These are phyloP conservation scores for Combretum micranthum DNA, from an alignment of 345 rosid species.

Conservation along the genomic window DNA sequence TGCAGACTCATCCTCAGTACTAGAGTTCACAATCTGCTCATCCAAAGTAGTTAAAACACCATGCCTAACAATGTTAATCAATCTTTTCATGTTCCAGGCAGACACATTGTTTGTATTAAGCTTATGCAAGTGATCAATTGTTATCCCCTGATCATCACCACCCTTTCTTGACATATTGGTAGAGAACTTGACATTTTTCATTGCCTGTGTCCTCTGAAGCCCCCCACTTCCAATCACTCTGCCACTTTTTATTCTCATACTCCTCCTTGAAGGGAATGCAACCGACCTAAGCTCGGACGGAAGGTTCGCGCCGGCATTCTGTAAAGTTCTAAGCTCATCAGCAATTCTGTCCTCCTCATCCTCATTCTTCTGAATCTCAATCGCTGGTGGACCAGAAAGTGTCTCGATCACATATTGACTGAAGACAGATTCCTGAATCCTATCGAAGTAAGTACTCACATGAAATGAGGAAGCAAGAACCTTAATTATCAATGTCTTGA, in stretches of 20 bases:
- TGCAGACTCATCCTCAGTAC: constrained; percentile 48
- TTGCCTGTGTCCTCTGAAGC: constrained; percentile 19
- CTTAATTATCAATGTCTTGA: constrained; percentile 82
- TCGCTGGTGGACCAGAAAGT: constrained; percentile 67
- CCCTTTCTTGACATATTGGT: constrained; percentile 17
- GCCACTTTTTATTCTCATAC: constrained; percentile 19
- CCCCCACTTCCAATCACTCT: constrained; percentile 11
- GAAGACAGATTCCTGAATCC: constrained; percentile 79
- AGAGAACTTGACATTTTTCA: constrained; percentile 25
- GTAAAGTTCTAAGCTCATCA: constrained; percentile 41
- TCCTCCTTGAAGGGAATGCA: constrained; percentile 27
- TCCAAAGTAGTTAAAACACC: constrained; percentile 74
- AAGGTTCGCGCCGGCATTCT: constrained; percentile 52
- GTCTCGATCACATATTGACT: constrained; percentile 81
- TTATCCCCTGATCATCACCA: constrained; percentile 27
- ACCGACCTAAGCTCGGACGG: constrained; percentile 53
- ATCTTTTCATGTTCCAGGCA: constrained; percentile 97
- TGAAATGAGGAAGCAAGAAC: constrained; percentile 85
- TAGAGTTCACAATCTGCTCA: constrained; percentile 46
- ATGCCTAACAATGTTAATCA: constrained; percentile 72
- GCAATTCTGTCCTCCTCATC: constrained; percentile 46
- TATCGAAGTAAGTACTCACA: constrained; percentile 83
- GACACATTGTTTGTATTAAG: constrained; percentile 70
- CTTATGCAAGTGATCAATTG: constrained; percentile 58
- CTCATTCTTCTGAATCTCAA: constrained; percentile 37